Conservation (phyloP, 2,329 filamentous ascomycete species). For the Aspergillus sergii region DNA sequence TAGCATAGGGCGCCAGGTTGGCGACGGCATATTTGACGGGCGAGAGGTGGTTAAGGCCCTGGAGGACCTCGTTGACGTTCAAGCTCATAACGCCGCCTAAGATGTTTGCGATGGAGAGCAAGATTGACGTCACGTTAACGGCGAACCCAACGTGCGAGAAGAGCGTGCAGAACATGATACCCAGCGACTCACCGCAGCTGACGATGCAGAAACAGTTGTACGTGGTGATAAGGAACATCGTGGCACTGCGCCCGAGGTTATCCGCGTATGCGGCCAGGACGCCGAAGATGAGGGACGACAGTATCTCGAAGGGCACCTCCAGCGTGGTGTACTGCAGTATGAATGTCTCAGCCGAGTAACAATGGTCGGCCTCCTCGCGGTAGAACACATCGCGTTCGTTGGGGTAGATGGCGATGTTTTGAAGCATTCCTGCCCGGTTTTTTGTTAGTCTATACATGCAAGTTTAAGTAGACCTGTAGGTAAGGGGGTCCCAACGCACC, state of each 20-base stretch:
- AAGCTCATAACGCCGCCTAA: constrained; percentile 74
- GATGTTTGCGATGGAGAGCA: constrained; percentile 70
- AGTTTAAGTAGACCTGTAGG: background rate
- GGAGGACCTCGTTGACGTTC: constrained; percentile 66
- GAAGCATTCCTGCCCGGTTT: constrained; percentile 66
- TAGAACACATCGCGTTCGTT: constrained; percentile 75
- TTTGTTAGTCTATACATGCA: constrained; percentile 3
- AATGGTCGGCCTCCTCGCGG: constrained; percentile 72
- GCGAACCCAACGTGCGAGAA: constrained; percentile 76
- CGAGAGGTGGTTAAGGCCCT: constrained; percentile 70
- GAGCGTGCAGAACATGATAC: constrained; percentile 79
- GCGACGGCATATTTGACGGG: constrained; percentile 71
- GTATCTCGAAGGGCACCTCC: constrained; percentile 72
- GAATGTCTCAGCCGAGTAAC: constrained; percentile 73
- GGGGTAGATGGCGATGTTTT: constrained; percentile 76
- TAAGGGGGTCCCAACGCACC: constrained; percentile 23
- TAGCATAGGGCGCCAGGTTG: constrained; percentile 67
- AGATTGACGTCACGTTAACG: constrained; percentile 70
- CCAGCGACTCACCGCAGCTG: constrained; percentile 72
- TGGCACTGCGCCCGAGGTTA: constrained; percentile 63
- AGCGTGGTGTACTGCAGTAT: constrained; percentile 69
- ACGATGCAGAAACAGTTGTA: constrained; percentile 75
- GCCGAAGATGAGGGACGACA: constrained; percentile 67
- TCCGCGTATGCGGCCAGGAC: constrained; percentile 66
- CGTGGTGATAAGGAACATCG: constrained; percentile 68